phyloP scores from a whole-genome alignment of 2,329 filamentous ascomycete species.

The Penicillium sumatraense region DNA sequence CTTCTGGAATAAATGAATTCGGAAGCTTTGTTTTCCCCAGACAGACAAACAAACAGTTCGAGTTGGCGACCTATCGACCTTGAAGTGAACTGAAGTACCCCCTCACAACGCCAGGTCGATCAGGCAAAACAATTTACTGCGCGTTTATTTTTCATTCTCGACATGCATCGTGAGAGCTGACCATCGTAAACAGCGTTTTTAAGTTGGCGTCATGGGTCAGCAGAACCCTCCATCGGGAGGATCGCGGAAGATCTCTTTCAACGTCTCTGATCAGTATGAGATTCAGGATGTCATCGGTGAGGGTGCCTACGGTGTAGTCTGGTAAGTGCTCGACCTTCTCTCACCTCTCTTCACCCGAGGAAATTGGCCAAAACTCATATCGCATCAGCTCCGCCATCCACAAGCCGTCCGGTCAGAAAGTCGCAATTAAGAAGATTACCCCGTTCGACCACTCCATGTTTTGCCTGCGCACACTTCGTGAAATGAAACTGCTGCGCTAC shows the following conservation, averaged over 20 bases:
- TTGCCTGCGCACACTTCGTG: constrained; percentile 90
- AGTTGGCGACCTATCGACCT: neutral
- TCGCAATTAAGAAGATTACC: constrained; percentile 99
- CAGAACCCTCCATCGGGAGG: constrained; percentile 55
- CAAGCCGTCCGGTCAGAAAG: constrained; percentile 97
- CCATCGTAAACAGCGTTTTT: constrained; percentile 8
- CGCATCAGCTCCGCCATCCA: constrained; percentile 82
- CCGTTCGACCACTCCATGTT: constrained; percentile 99
- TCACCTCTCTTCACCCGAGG: too few species aligned
- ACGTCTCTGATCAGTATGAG: constrained; percentile 98
- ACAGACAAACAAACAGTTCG: neutral
- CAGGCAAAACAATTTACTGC: neutral
- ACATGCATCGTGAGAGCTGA: constrained; percentile 12
- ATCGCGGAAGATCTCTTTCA: constrained; percentile 96
- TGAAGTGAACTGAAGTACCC: neutral
- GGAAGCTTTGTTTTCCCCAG: neutral
- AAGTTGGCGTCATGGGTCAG: constrained; percentile 44
- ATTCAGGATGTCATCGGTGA: constrained; percentile 99
- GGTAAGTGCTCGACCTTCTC: constrained; percentile 64
- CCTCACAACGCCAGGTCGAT: neutral
- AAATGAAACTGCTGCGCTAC: constrained; percentile 98
- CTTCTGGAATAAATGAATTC: neutral
- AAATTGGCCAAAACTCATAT: neutral
- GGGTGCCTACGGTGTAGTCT: constrained; percentile 97
- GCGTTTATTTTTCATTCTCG: neutral